These are phyloP conservation scores for Xylaria sp. DNA, from an alignment of 2,329 filamentous ascomycete species.

Conservation along the genomic window DNA sequence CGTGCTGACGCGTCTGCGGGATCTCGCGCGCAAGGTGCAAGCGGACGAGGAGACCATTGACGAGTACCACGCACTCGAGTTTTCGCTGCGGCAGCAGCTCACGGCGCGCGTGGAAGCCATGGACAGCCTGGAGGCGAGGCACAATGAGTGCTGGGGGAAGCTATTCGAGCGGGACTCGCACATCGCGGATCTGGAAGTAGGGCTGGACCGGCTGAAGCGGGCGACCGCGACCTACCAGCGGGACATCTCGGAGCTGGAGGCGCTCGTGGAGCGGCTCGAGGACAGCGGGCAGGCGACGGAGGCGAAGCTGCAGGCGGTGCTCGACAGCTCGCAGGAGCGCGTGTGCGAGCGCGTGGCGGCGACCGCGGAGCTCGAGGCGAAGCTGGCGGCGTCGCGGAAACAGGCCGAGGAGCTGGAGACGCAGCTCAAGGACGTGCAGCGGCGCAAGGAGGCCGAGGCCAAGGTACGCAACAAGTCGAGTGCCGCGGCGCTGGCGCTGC, in stretches of 20 bases:
- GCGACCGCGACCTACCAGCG: slow-evolving; percentile 59
- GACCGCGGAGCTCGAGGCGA: slow-evolving; percentile 51
- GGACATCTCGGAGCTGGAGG: slow-evolving; percentile 60
- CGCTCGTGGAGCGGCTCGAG: slow-evolving; percentile 56
- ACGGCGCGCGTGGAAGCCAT: slow-evolving; percentile 57
- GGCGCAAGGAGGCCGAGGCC: slow-evolving; percentile 36
- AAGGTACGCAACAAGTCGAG: slow-evolving; percentile 48
- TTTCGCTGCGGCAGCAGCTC: slow-evolving; percentile 62
- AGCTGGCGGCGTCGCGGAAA: slow-evolving; percentile 49
- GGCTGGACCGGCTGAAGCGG: slow-evolving; percentile 55
- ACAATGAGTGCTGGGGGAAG: slow-evolving; percentile 41
- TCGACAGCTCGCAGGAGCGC: slow-evolving; percentile 43
- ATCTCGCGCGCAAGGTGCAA: slow-evolving; percentile 52
- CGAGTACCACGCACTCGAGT: slow-evolving; percentile 63
- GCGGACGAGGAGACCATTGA: slow-evolving; percentile 62
- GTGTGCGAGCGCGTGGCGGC: slow-evolving; percentile 40
- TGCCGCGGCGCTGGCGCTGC: slow-evolving; percentile 54
- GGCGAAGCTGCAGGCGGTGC: slow-evolving; percentile 42
- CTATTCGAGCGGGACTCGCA: slow-evolving; percentile 47
- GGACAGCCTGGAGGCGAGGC: slow-evolving; percentile 52
- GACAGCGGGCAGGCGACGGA: slow-evolving; percentile 42
- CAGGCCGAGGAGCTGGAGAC: slow-evolving; percentile 36
- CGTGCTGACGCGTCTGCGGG: slow-evolving; percentile 56
- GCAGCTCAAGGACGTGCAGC: slow-evolving; percentile 47
- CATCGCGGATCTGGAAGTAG: slow-evolving; percentile 55